phyloP scores from a whole-genome alignment of 2,329 filamentous ascomycete genomes.

The Pseudogymnoascus sp. region DNA sequence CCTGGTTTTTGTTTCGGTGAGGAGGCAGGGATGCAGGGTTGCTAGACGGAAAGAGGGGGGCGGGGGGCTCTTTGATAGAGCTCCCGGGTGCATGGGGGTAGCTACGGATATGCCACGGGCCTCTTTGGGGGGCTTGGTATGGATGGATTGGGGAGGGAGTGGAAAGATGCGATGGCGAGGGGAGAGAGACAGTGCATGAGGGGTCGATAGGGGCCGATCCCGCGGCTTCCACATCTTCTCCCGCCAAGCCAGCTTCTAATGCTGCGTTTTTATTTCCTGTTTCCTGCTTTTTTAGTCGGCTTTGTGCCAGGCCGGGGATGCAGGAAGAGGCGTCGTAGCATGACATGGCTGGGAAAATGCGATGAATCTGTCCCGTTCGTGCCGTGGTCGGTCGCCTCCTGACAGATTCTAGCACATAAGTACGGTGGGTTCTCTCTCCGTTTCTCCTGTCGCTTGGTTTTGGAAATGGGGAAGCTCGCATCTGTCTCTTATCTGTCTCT shows the following conservation, averaged over 20 bases:
- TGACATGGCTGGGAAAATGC: background rate
- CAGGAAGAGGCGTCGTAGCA: background rate
- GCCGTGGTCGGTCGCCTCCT: background rate
- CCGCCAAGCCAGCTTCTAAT: background rate
- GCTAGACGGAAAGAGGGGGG: too few species aligned
- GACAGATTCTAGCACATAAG: background rate
- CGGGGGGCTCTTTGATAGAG: background rate
- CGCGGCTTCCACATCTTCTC: conserved; percentile 3
- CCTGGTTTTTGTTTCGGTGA: background rate
- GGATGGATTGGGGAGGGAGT: background rate
- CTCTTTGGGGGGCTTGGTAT: background rate
- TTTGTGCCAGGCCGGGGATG: background rate
- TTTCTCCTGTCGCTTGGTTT: background rate
- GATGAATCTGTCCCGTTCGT: background rate
- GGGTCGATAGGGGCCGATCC: conserved; percentile 1
- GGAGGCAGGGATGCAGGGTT: background rate
- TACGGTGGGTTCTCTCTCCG: background rate
- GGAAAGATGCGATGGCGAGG: background rate
- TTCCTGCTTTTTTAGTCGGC: background rate
- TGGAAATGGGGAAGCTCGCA: background rate
- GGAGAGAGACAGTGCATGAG: background rate
- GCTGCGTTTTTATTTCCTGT: background rate
- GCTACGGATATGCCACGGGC: background rate
- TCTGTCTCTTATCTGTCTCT: background rate
- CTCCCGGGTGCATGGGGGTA: background rate